Base-by-base conservation (phyloP, 2,329 filamentous ascomycete species). In the Botrytis fragariae region DNA sequence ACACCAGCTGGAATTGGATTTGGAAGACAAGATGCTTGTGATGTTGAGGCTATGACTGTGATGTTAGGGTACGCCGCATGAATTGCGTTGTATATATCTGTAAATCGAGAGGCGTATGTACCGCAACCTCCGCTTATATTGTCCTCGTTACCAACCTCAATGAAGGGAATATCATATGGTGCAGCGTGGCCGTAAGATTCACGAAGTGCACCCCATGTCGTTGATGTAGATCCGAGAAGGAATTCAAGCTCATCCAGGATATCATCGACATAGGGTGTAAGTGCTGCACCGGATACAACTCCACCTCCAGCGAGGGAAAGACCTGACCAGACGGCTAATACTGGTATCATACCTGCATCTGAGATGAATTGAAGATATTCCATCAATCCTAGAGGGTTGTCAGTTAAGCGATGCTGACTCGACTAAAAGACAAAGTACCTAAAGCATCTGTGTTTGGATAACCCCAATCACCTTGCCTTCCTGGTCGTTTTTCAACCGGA, bases 191-290 rank as follows among this genome's bases (percentile, higher is more conserved):
- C 87, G 37, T 86, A 81, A 1, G 83, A 80, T 16, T 84, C 84
- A 14, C 86, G 83, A 9, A 83, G 77, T 18, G 83, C 83, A 25
- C 86, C 86, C 75, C 83, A 85, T 1, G 48, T 73, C 2, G 84
- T 86, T 25, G 81, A 81, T 0, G 81, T 75, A 69, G 82, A 80
- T 1, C 86, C 85, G 48, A 84, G 82, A n/a, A 87, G 79, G 76
- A 87, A 87, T 75, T 87, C 85, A 44, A 88, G 81, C 75, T 87
- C 84, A 74, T 87, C 81, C 42, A 87, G 77, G 5, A 84, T 85
- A 72, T 85, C 83, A 10, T 86, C 79, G 20, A 88, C 80, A 70
- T 84, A 86, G 20, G 84, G 79, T 18, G 82, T 83, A 8, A 82
- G 81, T 18, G 83, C 82, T 9, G 80, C 76, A 25, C 84, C 81